phyloP scores from a whole-genome alignment of 148 eudicot species.

The Rhododendron ferrugineum region DNA sequence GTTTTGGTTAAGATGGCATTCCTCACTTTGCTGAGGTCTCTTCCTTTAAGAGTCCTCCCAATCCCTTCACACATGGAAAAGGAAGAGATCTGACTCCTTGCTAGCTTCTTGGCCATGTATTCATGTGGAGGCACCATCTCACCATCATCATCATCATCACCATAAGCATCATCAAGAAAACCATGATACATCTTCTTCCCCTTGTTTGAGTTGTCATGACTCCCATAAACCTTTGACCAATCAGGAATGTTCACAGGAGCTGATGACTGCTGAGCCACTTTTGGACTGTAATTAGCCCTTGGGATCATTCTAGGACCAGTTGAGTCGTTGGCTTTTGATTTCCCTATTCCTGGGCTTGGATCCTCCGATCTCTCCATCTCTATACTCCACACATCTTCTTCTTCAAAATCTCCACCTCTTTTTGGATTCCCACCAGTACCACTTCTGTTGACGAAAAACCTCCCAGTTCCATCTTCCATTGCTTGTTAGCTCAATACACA shows the following conservation, averaged over 20 bases:
- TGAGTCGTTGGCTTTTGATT: constrained; percentile 17
- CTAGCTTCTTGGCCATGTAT: constrained; percentile 57
- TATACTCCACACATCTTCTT: constrained; percentile 58
- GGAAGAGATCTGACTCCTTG: constrained; percentile 60
- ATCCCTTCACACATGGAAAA: constrained; percentile 74
- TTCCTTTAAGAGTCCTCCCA: constrained; percentile 93
- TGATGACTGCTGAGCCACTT: constrained; percentile 32
- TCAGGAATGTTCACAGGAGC: constrained; percentile 62
- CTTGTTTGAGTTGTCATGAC: neutral
- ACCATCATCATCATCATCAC: constrained; percentile 24
- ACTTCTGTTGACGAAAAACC: neutral
- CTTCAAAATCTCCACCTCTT: constrained; percentile 56
- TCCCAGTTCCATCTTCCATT: constrained; percentile 21
- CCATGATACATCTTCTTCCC: constrained; percentile 4
- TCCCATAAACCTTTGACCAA: constrained; percentile 50
- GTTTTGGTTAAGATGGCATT: constrained; percentile 71
- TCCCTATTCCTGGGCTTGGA: constrained; percentile 13
- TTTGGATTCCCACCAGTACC: constrained; percentile 13
- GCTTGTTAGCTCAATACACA: neutral
- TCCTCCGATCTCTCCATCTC: constrained; percentile 28
- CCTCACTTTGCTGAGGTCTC: constrained; percentile 76
- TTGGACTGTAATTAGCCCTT: constrained; percentile 24
- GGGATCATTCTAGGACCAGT: constrained; percentile 48
- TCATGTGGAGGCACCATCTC: constrained; percentile 87
- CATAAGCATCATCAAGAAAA: constrained; percentile 3